These are phyloP conservation scores for Ettlia oleoabundans DNA, from an alignment of 139 green algal species.

Conservation along the genomic window DNA sequence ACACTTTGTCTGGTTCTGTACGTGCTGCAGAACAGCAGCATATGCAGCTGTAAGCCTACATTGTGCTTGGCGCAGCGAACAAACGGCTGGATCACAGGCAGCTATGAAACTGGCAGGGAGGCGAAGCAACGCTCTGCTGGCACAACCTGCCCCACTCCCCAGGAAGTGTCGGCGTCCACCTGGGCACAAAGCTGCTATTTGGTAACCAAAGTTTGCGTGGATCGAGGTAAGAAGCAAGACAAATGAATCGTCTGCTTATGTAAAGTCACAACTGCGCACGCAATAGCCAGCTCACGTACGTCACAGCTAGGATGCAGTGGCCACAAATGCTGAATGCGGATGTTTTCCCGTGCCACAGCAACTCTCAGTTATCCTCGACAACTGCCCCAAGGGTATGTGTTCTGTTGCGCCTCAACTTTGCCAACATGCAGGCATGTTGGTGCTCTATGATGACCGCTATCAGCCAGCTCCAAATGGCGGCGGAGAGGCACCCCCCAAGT, in stretches of 20 bases:
- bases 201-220: slow-evolving; percentile 16
- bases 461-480: slow-evolving; percentile 5
- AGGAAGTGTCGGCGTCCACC: neutral
- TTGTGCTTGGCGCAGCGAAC: neutral
- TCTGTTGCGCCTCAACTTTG: neutral
- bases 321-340: no score
- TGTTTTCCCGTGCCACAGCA: neutral
- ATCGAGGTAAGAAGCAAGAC: neutral
- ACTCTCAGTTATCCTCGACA: no score
- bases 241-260: no score
- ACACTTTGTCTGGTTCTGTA: neutral
- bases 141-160: neutral
- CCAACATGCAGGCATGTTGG: neutral
- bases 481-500: slow-evolving; percentile 7
- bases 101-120: neutral
- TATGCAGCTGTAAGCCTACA: neutral
- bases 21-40: neutral
- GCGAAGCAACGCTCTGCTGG: neutral
- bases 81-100: neutral
- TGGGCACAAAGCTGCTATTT: slow-evolving; percentile 15
- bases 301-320: no score
- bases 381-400: no score
- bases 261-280: no score
- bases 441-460: slow-evolving; percentile 19
- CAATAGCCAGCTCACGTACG: no score